Base-by-base conservation (phyloP, 2,329 filamentous ascomycete species). In the Eutypella sp. region DNA sequence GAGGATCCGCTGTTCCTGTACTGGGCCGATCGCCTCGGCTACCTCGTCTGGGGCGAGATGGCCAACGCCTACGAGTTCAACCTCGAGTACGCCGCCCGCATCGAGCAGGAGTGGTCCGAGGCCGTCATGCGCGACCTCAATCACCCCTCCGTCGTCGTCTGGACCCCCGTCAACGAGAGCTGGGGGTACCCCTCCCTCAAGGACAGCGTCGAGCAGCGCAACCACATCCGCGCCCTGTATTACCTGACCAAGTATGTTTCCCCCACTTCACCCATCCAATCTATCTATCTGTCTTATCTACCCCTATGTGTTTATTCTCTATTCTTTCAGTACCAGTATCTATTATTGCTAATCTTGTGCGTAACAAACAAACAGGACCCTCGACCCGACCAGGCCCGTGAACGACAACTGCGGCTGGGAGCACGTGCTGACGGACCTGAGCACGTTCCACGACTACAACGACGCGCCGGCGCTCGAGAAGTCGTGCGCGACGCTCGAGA, bases 331-430 rank as follows among this genome's bases (percentile, higher is more conserved):
- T n/a, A n/a, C n/a, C n/a, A n/a, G n/a, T n/a, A n/a, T n/a, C n/a
- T 51, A 19, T 49, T 42, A 18, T 29, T 24, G 25, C 15, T 23
- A 15, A 33, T 6, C 13, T 15, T n/a, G 5, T n/a, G 29, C 29
- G 5, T n/a, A 33, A 6, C 29, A 11, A 33, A 13, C 29, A n/a
- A n/a, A 37, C 40, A 69, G 69, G 56, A 72, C 72, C 0, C 69
- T 86, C 2, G 83, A 87, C 51, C 71, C 78, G 2, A 84, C 77
- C 0, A 67, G 83, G 5, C 81, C 81, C 15, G 72, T 87, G 57
- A 87, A 86, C 56, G 82, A 86, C 61, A 86, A 87, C 62, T 86
- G 82, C 52, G 83, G 83, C 27, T 86, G 83, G 83, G 81, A 86
- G 57, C 82, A 85, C 51, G 81, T 85, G 5, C 55, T 70, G 10